These are phyloP conservation scores for Kickxella alabastrina DNA, from an alignment of 192 early-diverging fungal genomes.

Conservation along the genomic window DNA sequence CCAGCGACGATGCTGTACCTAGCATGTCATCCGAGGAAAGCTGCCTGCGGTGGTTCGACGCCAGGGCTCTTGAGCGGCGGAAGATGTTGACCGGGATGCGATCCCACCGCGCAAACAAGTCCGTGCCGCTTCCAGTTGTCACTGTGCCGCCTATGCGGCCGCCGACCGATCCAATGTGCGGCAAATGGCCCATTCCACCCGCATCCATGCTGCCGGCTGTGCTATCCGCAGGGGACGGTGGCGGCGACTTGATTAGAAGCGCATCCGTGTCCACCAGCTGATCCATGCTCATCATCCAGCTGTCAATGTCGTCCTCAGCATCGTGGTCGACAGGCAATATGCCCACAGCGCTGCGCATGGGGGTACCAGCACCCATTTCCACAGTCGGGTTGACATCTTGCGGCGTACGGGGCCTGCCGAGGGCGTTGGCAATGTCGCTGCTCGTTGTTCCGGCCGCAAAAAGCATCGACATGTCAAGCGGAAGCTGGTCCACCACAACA, in stretches of 20 bases:
- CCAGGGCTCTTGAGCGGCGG: conserved; percentile 46
- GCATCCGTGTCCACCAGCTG: conserved; percentile 50
- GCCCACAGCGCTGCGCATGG: conserved; percentile 10
- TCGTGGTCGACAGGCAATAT: neutral
- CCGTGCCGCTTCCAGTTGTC: conserved; percentile 4
- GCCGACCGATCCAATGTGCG: neutral
- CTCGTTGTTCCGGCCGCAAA: conserved; percentile 12
- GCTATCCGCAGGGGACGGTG: conserved; percentile 30
- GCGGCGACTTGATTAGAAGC: conserved; percentile 42
- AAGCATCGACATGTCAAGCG: conserved; percentile 11
- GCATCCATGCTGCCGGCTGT: neutral
- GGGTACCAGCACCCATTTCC: conserved; percentile 30
- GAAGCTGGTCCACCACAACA: neutral
- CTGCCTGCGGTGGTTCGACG: conserved; percentile 26
- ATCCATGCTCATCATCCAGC: conserved; percentile 44
- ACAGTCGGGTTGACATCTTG: conserved; percentile 1
- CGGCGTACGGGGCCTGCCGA: too few species aligned
- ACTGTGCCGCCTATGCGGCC: neutral
- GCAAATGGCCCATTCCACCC: conserved; percentile 10
- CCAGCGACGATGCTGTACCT: conserved; percentile 34
- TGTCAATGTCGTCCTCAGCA: conserved; percentile 10
- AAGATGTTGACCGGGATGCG: conserved; percentile 52
- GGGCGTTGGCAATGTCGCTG: neutral
- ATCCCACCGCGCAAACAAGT: conserved; percentile 45
- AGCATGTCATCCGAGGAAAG: conserved; percentile 21